These are phyloP conservation scores for Rhamnella rubrinervis DNA, from an alignment of 331 rosid genomes.

Conservation along the genomic window DNA sequence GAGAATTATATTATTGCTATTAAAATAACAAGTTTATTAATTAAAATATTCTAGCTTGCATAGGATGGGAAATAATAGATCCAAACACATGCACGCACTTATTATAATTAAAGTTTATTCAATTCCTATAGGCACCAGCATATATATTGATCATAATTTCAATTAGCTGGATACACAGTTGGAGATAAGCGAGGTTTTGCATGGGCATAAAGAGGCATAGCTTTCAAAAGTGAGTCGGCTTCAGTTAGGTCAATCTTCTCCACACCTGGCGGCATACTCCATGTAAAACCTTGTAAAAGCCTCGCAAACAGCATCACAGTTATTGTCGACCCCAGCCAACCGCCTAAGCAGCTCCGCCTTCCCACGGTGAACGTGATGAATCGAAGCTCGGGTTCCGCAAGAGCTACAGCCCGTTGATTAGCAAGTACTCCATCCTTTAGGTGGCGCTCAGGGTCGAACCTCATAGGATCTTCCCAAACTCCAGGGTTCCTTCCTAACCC, in stretches of 20 bases:
- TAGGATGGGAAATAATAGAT: too few relatives aligned
- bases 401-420: not conserved
- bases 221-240: conserved; percentile 1
- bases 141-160: too few relatives aligned
- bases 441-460: conserved; percentile 36
- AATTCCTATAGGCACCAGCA: too few relatives aligned
- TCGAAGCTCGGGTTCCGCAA: conserved; percentile 32
- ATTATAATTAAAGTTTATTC: too few relatives aligned
- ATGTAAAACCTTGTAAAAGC: conserved; percentile 48
- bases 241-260: conserved; percentile 25
- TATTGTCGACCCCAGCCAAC: conserved; percentile 30
- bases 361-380: conserved; percentile 38
- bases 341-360: conserved; percentile 38
- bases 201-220: conserved; percentile 13
- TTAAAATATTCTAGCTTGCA: too few relatives aligned
- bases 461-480: conserved; percentile 32
- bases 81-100: too few relatives aligned
- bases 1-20: too few relatives aligned
- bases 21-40: too few relatives aligned
- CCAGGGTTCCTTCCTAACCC: conserved; percentile 38
- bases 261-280: conserved; percentile 28
- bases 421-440: not conserved
- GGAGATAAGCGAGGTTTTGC: conserved; percentile 20
- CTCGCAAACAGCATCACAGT: conserved; percentile 42
- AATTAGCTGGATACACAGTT: not conserved